Conservation (phyloP, 2,329 filamentous ascomycete species). For the Fusarium chlamydosporum region DNA sequence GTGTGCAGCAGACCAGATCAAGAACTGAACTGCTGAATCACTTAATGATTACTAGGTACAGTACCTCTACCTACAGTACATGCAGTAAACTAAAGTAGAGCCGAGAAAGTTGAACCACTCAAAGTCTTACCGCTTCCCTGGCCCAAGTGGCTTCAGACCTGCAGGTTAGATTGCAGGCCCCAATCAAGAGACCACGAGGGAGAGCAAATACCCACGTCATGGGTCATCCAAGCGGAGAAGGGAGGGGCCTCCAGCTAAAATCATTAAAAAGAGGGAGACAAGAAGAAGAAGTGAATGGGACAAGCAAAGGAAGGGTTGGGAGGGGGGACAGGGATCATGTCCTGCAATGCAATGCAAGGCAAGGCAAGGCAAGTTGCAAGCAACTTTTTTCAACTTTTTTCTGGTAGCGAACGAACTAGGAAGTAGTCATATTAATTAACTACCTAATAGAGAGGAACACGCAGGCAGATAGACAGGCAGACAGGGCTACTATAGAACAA, state of each 20-base stretch:
- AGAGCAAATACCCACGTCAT: conserved; percentile 49
- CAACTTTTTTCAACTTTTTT: conserved; percentile 27
- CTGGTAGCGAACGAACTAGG: conserved; percentile 18
- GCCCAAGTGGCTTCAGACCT: conserved; percentile 46
- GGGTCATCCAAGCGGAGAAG: conserved; percentile 27
- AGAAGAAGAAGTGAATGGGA: not conserved
- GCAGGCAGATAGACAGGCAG: conserved; percentile 13
- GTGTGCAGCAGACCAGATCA: conserved; percentile 29
- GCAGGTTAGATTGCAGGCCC: conserved; percentile 44
- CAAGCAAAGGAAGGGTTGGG: conserved; percentile 26
- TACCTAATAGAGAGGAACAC: not conserved
- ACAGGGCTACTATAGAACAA: conserved; percentile 21
- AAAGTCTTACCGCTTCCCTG: conserved; percentile 49
- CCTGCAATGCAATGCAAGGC: conserved; percentile 13
- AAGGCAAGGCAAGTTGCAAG: not conserved
- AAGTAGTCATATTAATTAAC: not conserved
- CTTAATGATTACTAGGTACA: conserved; percentile 15
- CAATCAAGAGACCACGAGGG: conserved; percentile 44
- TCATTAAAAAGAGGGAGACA: conserved; percentile 4
- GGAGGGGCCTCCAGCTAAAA: not conserved
- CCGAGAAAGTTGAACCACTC: conserved; percentile 33
- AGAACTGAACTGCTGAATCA: conserved; percentile 4
- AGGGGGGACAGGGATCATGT: conserved; percentile 26
- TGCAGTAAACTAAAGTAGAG: conserved; percentile 23
- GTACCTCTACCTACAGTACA: conserved; percentile 18